Conservation (phyloP, 495 filamentous ascomycete species). For the Cercophora samala region DNA sequence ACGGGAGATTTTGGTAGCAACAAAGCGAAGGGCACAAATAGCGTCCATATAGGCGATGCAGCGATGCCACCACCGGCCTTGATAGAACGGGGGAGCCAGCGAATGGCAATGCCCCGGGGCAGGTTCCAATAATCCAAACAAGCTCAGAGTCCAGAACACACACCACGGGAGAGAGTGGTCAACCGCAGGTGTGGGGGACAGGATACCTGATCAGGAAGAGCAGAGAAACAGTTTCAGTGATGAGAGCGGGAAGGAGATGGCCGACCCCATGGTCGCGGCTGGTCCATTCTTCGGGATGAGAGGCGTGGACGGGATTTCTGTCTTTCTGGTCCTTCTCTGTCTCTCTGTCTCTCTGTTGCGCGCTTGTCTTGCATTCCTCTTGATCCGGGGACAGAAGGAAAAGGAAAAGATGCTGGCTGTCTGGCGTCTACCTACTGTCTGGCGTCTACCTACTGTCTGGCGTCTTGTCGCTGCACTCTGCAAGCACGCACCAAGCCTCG, state of each 20-base stretch:
- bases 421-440: background rate
- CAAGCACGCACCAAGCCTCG: slow-evolving; percentile 23
- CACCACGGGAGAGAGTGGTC: background rate
- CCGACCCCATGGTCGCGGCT: background rate
- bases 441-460: background rate
- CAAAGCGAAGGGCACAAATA: background rate
- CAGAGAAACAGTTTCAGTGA: background rate
- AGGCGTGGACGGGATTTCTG: background rate
- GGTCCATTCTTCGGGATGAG: background rate
- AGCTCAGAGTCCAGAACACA: slow-evolving; percentile 1
- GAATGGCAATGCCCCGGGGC: slow-evolving; percentile 1
- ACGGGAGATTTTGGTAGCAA: background rate
- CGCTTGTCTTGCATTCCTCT: too few relatives aligned
- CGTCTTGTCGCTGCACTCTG: slow-evolving; percentile 7
- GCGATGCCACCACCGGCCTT: background rate
- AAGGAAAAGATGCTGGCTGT: background rate
- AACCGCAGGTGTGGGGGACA: background rate
- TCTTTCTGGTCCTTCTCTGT: background rate
- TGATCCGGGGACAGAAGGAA: background rate
- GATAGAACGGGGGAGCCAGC: background rate
- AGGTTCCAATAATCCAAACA: background rate
- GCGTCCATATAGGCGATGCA: background rate
- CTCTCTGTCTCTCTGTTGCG: too few relatives aligned
- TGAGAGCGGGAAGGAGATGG: background rate
- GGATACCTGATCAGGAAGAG: background rate